Base-by-base conservation (phyloP, 129 eudicot genomes). In the Deinandra increscens region DNA sequence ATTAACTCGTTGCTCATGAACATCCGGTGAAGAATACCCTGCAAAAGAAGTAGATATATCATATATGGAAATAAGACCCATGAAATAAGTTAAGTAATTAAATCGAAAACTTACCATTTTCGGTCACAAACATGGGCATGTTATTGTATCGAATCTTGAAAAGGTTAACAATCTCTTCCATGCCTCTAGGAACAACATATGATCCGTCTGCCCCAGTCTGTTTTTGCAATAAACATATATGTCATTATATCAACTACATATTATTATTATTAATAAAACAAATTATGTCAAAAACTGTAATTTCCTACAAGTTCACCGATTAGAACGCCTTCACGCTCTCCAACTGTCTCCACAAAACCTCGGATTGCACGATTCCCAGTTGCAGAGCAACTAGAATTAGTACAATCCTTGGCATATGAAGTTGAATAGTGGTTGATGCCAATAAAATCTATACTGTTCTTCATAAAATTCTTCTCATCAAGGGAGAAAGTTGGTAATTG, bases 141-240 rank as follows among this genome's bases (percentile, higher is more conserved):
- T 85, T 85, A 58, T 80, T 67, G 74, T 87, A 91, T 53, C 88
- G 81, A 42, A 54, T 78, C 78, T 81, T 83, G 37, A 87, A 20
- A 67, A 69, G 72, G 23, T 77, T 59, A 36, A 88, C 78, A 22
- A 86, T 74, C 69, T 81, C 78, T 80, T 73, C 83, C 91, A 88
- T 78, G 74, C 93, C 97, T 60, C 81, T 44, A n/a, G 97, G 97
- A 20, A 88, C 93, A 9, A 88, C 96, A 62, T 38, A 84, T 14
- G 79, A 75, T 9, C 60, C 56, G 4, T 14, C 17, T n/a, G 63
- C 10, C n/a, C 71, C 91, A 0, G 85, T 82, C 97, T 84, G 80
- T 48, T 33, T 22, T 41, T 44, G 42, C 12, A 42, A 41, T 20
- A 4, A 64, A 69, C 33, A 49, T 4, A 17, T 37, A 22, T 46